Evolutionary conservation across 768 basidiomycete species (phyloP), one percentile per base, ranked within the genome.

Genomic region (Boletus tylopilopsis): DNA sequence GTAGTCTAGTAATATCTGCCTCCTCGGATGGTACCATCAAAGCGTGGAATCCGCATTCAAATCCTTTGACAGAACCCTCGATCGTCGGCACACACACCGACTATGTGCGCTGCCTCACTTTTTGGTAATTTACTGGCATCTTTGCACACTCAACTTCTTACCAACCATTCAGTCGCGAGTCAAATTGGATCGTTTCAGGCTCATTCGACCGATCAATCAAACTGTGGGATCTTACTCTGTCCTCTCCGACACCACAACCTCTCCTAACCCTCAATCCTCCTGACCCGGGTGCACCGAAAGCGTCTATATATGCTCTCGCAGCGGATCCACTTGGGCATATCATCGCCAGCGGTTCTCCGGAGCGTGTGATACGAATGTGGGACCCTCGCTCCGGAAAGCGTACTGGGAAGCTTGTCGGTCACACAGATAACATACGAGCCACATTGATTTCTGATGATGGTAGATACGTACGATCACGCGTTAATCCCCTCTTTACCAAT

Each of bases 21-120:
- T 98, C 96, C 0, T 95, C 94, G 3, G 95, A 98, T 63, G 94
- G 94, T 16, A 92, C 93, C 12, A 75, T 99, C 58, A 89, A 94
- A 62, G 83, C 92, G 0, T 98, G 96, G 95, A 84, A 77, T 45
- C 95, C 95, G 0, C 93, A 97, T 63, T 73, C 81, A 0, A 55
- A 72, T 12, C 62, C 74, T 16, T 71, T 78, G 8, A 68, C 78
- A 6, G 82, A 87, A 42, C 90, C 93, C 2, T 71, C 75, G 2
- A 73, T 78, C 12, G 71, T 94, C 36, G 92, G 92, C 11, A 75
- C 76, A 3, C 92, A 94, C 60, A 68, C 69, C n/a, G 92, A 94
- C 70, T 95, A 94, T 58, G 90, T 90, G 3, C 84, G 90, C 19
- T 92, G 87, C 63, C 74, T 93, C 25, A 70, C 86, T 16, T 73